A percentile compares a stretch with the other conserved stretches of the same genome.
Evolutionary conservation across 2,329 filamentous ascomycete genomes (phyloP).

Genomic region (Xylariaceae sp.): DNA sequence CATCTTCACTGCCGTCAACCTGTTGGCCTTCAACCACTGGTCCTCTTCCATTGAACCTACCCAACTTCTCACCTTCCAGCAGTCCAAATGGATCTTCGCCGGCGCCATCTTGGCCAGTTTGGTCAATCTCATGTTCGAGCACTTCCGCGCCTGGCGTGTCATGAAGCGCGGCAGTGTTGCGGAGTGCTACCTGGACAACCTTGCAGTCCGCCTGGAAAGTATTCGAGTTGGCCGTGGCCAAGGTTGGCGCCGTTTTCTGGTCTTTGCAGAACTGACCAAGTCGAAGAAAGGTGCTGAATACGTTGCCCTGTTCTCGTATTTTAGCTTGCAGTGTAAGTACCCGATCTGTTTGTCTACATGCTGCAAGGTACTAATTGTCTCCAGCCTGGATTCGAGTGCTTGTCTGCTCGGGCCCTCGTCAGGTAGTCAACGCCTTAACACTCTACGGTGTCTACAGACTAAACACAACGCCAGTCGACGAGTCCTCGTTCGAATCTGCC

Average conservation of each 20-base stretch:
- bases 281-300: slow-evolving; percentile 89
- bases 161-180: slow-evolving; percentile 82
- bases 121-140: slow-evolving; percentile 73
- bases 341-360: background rate
- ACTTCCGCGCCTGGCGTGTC: slow-evolving; percentile 70
- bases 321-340: slow-evolving; percentile 59
- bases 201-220: slow-evolving; percentile 81
- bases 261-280: slow-evolving; percentile 86
- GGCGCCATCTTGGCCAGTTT: slow-evolving; percentile 88
- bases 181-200: slow-evolving; percentile 82
- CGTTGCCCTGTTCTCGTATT: slow-evolving; percentile 85
- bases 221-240: slow-evolving; percentile 67
- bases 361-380: slow-evolving; percentile 18
- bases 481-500: slow-evolving; percentile 52
- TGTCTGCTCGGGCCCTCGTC: slow-evolving; percentile 85
- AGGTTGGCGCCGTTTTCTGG: slow-evolving; percentile 86
- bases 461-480: slow-evolving; percentile 59
- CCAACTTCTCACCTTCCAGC: slow-evolving; percentile 60
- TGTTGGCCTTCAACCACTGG: slow-evolving; percentile 86
- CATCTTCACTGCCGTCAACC: slow-evolving; percentile 86
- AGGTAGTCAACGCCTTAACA: slow-evolving; percentile 84
- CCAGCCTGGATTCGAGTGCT: slow-evolving; percentile 81
- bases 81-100: slow-evolving; percentile 93
- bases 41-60: slow-evolving; percentile 74
- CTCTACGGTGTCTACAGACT: slow-evolving; percentile 77